Evolutionary conservation across 2,329 filamentous ascomycete genomes (phyloP), one percentile per base, ranked within the genome.

Genomic region (Pseudogymnoascus sp.): DNA sequence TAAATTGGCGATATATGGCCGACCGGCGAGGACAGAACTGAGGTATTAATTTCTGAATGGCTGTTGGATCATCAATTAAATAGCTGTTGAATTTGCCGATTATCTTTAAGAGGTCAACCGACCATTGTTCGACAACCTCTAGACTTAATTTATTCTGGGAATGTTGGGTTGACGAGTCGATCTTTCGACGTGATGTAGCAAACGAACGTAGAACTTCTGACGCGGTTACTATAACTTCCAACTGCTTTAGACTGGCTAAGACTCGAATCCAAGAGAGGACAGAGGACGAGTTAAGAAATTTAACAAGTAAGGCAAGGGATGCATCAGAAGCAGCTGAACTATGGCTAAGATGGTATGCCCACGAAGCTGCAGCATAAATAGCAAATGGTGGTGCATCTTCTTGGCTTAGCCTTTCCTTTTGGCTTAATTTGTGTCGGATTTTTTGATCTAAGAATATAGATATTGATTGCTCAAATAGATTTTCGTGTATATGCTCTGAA

Each of bases 11-110:
- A 62, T 73, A 71, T 3, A 77, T 73, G 2, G 70, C 66, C 7
- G 77, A 77, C 19, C 69, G 67, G 7, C 62, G 36, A 0, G 77
- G 76, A 64, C 76, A 78, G 42, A 79, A 74, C 1, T 76, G 74
- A 1, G 76, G 74, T 8, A 79, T 73, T 2, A 70, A 65, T 47
- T 74, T 73, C 64, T 77, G 75, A 35, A 79, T 78, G 0, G 72
- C 63, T 5, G 71, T 66, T 0, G 76, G 76, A 7, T 69, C 64
- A 33, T 61, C 38, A 0, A 63, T 33, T 10, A 78, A 61, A 40
- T 67, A 65, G 6, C 13, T 47, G 2, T 73, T 72, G 64, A 77
- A 78, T 53, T 75, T 76, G 6, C 74, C 75, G 13, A 75, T 61
- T 9, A 78, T 65, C 62, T 73, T 74, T 8, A 75, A 63, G 7